Evolutionary conservation across 1,139 yeast genomes (phyloP), one percentile per base, ranked within the genome.

Genomic region (Candida sanyaensis): DNA sequence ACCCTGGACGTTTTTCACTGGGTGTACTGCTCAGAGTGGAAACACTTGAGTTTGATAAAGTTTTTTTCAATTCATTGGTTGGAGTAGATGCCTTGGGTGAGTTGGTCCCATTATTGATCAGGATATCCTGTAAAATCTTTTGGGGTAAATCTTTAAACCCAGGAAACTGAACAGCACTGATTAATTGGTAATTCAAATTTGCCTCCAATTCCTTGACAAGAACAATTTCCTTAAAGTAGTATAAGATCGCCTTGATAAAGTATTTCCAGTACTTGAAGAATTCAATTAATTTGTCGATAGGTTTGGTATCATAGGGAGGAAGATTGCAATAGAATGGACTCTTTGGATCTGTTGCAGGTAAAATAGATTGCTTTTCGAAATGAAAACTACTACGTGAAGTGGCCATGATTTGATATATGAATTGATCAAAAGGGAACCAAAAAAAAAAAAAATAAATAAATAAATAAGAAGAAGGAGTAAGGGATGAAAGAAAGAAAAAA

Each of bases 251-350:
- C 56, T 83, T 83, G 53, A 87, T 73, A 51, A 86, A 78, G 63
- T 80, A 81, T 59, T 86, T 83, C 90, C 92, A 87, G 49, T 80
- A 77, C 51, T 83, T 82, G 64, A 87, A 86, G 58, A 87, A 73
- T 48, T 73, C 78, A 46, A 80, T 65, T 58, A 81, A 66, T 46
- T 73, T 73, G 55, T 79, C 83, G 21, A 79, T 72, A 2, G 85
- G 85, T 48, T 61, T 69, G 27, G 77, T 61, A 49, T 73, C 77
- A 45, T 59, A 62, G 2, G 62, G 53, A 2, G 81, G 80, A 12
- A 75, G 61, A 45, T 73, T 74, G 46, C 66, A 56, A 52, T 62
- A 68, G 60, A 69, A 75, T 3, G 81, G 81, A 10, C 75, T 69
- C 38, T 58, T 55, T 26, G 66, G 64, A 50, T 75, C 68, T 4